Conservation (phyloP, 768 basidiomycete genomes). For the Rhodotorula taiwanensis region DNA sequence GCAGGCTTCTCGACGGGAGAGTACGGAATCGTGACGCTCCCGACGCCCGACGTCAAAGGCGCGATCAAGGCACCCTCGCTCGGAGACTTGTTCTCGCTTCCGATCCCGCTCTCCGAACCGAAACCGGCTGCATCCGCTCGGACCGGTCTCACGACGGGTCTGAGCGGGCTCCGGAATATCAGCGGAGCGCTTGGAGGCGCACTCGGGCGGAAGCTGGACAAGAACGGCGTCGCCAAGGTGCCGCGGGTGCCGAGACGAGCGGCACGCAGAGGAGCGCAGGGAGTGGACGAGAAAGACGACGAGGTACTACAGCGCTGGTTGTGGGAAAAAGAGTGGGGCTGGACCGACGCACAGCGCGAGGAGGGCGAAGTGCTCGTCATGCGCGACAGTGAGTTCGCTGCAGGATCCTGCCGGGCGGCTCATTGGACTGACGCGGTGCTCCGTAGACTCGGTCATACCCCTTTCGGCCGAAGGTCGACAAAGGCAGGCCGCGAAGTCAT, state of each 20-base stretch:
- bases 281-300: no score
- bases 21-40: conserved; percentile 54
- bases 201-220: conserved; percentile 30
- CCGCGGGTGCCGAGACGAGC: neutral
- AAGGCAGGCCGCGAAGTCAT: conserved; percentile 50
- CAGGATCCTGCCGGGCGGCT: no score
- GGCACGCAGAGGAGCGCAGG: conserved; percentile 5
- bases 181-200: conserved; percentile 10
- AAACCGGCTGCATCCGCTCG: neutral
- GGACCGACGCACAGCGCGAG: conserved; percentile 51
- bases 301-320: no score
- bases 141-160: no score
- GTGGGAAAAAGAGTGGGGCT: conserved; percentile 41
- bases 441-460: conserved; percentile 68
- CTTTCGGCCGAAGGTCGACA: conserved; percentile 54
- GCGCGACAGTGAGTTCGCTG: conserved; percentile 76
- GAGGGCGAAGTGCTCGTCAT: conserved; percentile 63
- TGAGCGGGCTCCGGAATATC: neutral
- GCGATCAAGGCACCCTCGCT: conserved; percentile 49
- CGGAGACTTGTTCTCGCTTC: conserved; percentile 29
- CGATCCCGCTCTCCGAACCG: neutral
- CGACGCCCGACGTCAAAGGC: conserved; percentile 55
- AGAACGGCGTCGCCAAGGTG: conserved; percentile 30
- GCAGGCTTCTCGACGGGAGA: conserved; percentile 76
- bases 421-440: no score